Evolutionary conservation across 495 filamentous ascomycete genomes (phyloP).

Genomic region (Aspergillus bertholletiae): DNA sequence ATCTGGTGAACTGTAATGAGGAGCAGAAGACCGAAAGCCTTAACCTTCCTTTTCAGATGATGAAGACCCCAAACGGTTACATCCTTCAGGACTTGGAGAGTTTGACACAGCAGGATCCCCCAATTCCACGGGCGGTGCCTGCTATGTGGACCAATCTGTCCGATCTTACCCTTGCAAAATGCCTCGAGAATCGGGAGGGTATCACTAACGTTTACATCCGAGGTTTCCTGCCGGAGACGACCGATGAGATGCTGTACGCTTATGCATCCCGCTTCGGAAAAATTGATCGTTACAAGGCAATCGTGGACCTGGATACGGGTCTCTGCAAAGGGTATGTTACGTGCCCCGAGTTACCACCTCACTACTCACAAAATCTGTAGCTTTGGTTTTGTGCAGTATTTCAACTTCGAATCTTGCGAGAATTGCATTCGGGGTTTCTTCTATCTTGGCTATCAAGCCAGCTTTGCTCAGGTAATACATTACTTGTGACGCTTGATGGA

Average conservation of each 20-base stretch:
- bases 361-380: conserved; percentile 43
- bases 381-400: conserved; percentile 95
- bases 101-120: conserved; percentile 68
- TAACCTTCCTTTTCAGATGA: conserved; percentile 35
- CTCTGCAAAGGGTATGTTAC: conserved; percentile 93
- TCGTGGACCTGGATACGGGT: conserved; percentile 87
- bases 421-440: conserved; percentile 96
- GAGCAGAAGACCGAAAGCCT: conserved; percentile 29
- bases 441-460: conserved; percentile 90
- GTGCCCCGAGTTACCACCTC: no score
- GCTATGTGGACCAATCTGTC: conserved; percentile 72
- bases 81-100: conserved; percentile 65
- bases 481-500: conserved; percentile 3
- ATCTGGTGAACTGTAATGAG: conserved; percentile 29
- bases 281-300: conserved; percentile 92
- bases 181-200: conserved; percentile 80
- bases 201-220: conserved; percentile 97
- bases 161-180: conserved; percentile 80
- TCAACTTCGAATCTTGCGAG: conserved; percentile 81
- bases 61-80: conserved; percentile 48
- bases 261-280: conserved; percentile 86
- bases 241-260: conserved; percentile 78
- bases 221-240: conserved; percentile 88
- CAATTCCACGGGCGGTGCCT: conserved; percentile 85
- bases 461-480: conserved; percentile 74